phyloP scores from a whole-genome alignment of 2,329 filamentous ascomycete species.

The Fusarium graminum region DNA sequence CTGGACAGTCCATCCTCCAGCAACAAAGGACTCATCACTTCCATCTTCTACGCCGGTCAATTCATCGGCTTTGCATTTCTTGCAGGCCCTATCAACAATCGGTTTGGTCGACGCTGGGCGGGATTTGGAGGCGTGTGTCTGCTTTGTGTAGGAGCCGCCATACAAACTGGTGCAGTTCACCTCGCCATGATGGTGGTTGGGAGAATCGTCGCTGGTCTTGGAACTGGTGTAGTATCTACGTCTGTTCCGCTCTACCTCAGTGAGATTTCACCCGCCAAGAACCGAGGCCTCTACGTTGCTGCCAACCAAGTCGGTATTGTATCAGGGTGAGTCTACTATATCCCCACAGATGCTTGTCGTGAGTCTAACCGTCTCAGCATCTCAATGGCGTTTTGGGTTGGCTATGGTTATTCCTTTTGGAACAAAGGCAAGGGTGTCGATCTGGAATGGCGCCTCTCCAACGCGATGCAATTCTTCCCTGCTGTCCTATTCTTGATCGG shows the following conservation, averaged over 20 bases:
- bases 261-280: constrained; percentile 22
- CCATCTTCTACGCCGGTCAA: constrained; percentile 24
- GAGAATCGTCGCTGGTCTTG: constrained; percentile 23
- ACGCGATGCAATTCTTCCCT: constrained; percentile 24
- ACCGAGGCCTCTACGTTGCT: constrained; percentile 26
- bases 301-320: constrained; percentile 27
- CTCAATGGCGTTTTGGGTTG: constrained; percentile 27
- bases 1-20: constrained; percentile 7
- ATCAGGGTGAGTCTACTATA: constrained; percentile 1
- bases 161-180: constrained; percentile 27
- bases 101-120: constrained; percentile 18
- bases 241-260: constrained; percentile 24
- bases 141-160: constrained; percentile 22
- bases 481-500: constrained; percentile 13
- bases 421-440: constrained; percentile 18
- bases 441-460: constrained; percentile 22
- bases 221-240: constrained; percentile 16
- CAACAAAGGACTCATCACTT: constrained; percentile 25
- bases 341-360: rapidly evolving
- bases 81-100: constrained; percentile 15
- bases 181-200: constrained; percentile 26
- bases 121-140: constrained; percentile 13
- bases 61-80: constrained; percentile 20
- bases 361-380: constrained; percentile 4
- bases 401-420: constrained; percentile 30